phyloP scores from a whole-genome alignment of 352 stramenopile genomes.

The Phytopythium delawarense region DNA sequence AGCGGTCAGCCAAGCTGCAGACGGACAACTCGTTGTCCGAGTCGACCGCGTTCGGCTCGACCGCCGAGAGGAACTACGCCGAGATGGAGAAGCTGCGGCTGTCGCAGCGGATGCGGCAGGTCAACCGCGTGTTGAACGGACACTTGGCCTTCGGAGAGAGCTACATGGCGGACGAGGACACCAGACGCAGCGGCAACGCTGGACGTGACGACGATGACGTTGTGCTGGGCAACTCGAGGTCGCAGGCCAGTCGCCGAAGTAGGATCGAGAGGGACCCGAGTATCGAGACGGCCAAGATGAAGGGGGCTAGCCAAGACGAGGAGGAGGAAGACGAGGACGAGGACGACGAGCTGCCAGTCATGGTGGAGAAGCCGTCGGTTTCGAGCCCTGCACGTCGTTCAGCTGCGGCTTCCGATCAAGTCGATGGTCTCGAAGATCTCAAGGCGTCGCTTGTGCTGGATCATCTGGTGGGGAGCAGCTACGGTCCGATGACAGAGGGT shows the following conservation, averaged over 20 bases:
- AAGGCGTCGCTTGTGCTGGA: neutral
- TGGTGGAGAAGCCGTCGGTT: constrained; percentile 39
- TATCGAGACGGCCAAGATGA: neutral
- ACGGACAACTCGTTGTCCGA: neutral
- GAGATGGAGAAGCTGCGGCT: constrained; percentile 63
- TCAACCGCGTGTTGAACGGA: constrained; percentile 67
- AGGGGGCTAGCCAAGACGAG: neutral
- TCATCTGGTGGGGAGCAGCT: neutral
- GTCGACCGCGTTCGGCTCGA: constrained; percentile 17
- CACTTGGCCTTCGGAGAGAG: constrained; percentile 47
- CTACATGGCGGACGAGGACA: constrained; percentile 28
- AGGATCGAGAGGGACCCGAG: neutral
- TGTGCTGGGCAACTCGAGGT: neutral
- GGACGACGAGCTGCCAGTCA: constrained; percentile 46
- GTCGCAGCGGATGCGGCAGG: constrained; percentile 60
- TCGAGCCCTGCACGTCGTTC: neutral
- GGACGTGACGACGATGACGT: neutral
- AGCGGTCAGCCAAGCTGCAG: constrained; percentile 3
- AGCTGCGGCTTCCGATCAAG: no score
- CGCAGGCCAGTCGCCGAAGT: neutral
- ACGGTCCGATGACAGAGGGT: neutral
- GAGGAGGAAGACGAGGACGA: constrained; percentile 24
- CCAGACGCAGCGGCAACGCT: no score
- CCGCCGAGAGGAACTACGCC: constrained; percentile 41
- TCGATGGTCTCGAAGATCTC: neutral